These are phyloP conservation scores for Baeospora myosura DNA, from an alignment of 1,284 basidiomycete genomes.

Conservation along the genomic window DNA sequence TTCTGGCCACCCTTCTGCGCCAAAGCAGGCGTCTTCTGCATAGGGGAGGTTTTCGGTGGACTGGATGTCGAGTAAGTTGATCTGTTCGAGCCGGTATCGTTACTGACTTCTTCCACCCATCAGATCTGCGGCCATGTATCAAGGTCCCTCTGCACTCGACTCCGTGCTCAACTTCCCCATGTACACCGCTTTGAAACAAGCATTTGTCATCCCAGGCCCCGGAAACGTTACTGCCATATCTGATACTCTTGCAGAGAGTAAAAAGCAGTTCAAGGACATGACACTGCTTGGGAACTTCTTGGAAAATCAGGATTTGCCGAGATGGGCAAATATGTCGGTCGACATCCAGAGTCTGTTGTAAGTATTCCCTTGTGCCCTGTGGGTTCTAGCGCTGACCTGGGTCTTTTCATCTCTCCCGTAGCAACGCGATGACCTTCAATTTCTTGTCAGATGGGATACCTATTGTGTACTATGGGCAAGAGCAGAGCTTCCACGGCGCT, in stretches of 20 bases:
- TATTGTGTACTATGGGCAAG: slow-evolving; percentile 77
- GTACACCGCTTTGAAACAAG: slow-evolving; percentile 56
- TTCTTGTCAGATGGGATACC: slow-evolving; percentile 71
- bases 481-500: slow-evolving; percentile 55
- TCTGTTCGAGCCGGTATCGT: no score
- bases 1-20: slow-evolving; percentile 69
- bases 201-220: slow-evolving; percentile 56
- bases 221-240: slow-evolving; percentile 57
- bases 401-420: slow-evolving; percentile 21
- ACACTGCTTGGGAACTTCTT: slow-evolving; percentile 70
- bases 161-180: slow-evolving; percentile 69
- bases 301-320: slow-evolving; percentile 77
- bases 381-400: no score
- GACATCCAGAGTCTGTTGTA: slow-evolving; percentile 57
- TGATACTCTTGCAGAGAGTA: slow-evolving; percentile 43
- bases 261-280: slow-evolving; percentile 46
- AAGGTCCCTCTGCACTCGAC: slow-evolving; percentile 54
- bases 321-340: slow-evolving; percentile 62
- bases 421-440: slow-evolving; percentile 60
- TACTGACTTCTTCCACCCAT: no score
- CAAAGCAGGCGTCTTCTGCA: slow-evolving; percentile 74
- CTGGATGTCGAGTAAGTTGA: no score
- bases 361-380: slow-evolving; percentile 20
- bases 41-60: slow-evolving; percentile 67
- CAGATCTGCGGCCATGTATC: slow-evolving; percentile 30